Evolutionary conservation across 306 rosid species (phyloP).

Genomic region (Lathyrus tuberosus): DNA sequence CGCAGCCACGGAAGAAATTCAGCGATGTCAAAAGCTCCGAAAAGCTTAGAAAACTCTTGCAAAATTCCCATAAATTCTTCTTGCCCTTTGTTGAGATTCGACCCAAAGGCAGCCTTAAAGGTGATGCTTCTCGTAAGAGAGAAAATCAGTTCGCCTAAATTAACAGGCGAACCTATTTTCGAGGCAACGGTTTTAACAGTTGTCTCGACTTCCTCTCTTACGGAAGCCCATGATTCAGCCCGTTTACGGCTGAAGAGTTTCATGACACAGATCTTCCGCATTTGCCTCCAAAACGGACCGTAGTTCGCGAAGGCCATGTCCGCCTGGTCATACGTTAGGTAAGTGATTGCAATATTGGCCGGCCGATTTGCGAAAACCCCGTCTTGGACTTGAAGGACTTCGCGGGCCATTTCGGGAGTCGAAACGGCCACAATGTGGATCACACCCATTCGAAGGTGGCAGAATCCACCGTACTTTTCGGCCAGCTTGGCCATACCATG

Average conservation of each 20-base stretch:
- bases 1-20: slow-evolving; percentile 63
- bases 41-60: slow-evolving; percentile 76
- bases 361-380: slow-evolving; percentile 63
- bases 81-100: slow-evolving; percentile 50
- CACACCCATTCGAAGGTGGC: slow-evolving; percentile 64
- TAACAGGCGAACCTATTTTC: slow-evolving; percentile 40
- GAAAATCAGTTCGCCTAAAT: slow-evolving; percentile 60
- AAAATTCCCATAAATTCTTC: slow-evolving; percentile 67
- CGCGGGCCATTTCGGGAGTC: slow-evolving; percentile 59
- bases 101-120: slow-evolving; percentile 69
- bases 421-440: slow-evolving; percentile 61
- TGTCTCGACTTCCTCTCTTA: slow-evolving; percentile 60
- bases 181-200: slow-evolving; percentile 11
- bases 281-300: slow-evolving; percentile 83
- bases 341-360: slow-evolving; percentile 59
- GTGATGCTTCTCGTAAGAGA: slow-evolving; percentile 55
- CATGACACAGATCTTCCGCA: slow-evolving; percentile 71
- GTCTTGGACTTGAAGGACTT: slow-evolving; percentile 71
- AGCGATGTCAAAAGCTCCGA: slow-evolving; percentile 68
- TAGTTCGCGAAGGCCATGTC: slow-evolving; percentile 85
- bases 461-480: slow-evolving; percentile 49
- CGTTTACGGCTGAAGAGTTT: slow-evolving; percentile 67
- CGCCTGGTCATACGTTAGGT: slow-evolving; percentile 66
- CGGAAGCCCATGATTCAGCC: slow-evolving; percentile 75
- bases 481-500: slow-evolving; percentile 43